Evolutionary conservation across 2,329 filamentous ascomycete species (phyloP), one percentile per base, ranked within the genome.

Genomic region (Ciborinia camelliae): DNA sequence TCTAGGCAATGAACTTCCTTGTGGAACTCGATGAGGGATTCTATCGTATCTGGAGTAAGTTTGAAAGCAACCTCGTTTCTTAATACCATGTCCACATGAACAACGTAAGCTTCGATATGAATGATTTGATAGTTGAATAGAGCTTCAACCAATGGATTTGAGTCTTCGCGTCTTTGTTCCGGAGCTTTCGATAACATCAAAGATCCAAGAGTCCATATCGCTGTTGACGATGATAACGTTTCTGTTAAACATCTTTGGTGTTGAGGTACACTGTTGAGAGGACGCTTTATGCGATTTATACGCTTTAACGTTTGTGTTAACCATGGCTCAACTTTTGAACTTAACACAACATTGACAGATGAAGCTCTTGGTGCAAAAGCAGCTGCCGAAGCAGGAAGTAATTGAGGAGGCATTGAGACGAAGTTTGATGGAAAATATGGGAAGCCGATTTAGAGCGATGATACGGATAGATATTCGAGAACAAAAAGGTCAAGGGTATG

Each of bases 11-110:
- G 93, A 72, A 98, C 85, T 70, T 97, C 91, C 82, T 95, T 93
- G 85, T 99, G 95, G 78, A 96, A 96, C 77, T 97, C 91, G 76
- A 97, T 89, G 69, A 99, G 86, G 61, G 90, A 81, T 74, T 97
- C 92, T 79, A 99, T 99, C 68, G 93, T 92, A 76, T 98, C 95
- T 65, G 89, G 86, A 30, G 93, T 98, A 74, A 99, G 85, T 85
- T 99, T 99, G 85, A 93, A 98, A 71, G 93, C 95, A 74, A 99
- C 92, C 81, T 98, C 95, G 77, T 96, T 95, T 79, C 93, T 90
- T 74, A 96, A 87, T 66, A 99, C 94, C 92, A 98, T 97, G 81
- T 99, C 95, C 78, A 99, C 92, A 78, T 98, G 94, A 67, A 99
- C 95, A 72, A 98, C 94, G 77, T 99, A 99, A 61, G 95, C 95